These are phyloP conservation scores for Sporothrix brasiliensis DNA, from an alignment of 2,329 filamentous ascomycete species.

Conservation along the genomic window DNA sequence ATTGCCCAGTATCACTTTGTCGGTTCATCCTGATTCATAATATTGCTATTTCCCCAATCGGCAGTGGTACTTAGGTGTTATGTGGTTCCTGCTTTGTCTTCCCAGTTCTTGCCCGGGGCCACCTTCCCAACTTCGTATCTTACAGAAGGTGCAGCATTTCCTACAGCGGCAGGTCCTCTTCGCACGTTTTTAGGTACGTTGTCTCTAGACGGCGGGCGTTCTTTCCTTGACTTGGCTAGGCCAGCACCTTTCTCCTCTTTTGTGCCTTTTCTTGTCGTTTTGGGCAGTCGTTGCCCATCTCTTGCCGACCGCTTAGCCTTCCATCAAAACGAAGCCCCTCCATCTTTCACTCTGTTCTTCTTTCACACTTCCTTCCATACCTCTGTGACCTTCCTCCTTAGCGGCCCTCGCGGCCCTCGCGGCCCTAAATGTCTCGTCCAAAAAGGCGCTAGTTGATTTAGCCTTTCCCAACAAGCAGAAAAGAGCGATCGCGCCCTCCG, in stretches of 20 bases:
- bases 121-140: background rate
- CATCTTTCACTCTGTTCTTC: background rate
- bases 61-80: background rate
- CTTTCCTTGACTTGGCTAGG: conserved; percentile 13
- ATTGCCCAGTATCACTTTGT: background rate
- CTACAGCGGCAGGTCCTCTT: conserved; percentile 16
- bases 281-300: background rate
- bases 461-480: conserved; percentile 23
- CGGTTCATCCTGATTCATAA: background rate
- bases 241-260: conserved; percentile 22
- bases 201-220: conserved; percentile 9
- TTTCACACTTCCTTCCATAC: background rate
- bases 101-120: background rate
- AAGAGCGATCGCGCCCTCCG: conserved; percentile 25
- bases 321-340: background rate
- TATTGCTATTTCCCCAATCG: conserved; percentile 22
- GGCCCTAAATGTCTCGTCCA: background rate
- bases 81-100: background rate
- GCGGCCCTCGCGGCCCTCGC: background rate
- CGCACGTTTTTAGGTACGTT: conserved; percentile 13
- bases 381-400: background rate
- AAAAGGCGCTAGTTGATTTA: conserved; percentile 25
- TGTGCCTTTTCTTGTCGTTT: background rate
- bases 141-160: conserved; percentile 4
- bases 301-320: conserved; percentile 23